Conservation (phyloP, 495 filamentous ascomycete species). For the Daldinia caldariorum region DNA sequence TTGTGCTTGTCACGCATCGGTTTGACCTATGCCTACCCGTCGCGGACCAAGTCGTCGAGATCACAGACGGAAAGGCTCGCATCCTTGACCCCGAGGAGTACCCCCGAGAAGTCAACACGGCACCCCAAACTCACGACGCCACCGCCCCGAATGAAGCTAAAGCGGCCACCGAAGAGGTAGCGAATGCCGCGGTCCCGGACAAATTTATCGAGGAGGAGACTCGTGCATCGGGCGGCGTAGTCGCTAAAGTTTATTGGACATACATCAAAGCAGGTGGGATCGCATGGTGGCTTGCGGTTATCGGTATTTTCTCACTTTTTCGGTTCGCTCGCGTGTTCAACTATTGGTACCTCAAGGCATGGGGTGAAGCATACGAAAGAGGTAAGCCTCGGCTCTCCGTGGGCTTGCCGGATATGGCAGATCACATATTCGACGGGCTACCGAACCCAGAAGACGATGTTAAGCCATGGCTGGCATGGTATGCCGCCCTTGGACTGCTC, state of each 20-base stretch:
- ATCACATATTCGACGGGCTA: constrained; percentile 60
- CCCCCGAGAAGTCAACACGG: constrained; percentile 40
- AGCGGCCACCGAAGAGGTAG: constrained; percentile 52
- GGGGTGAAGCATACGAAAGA: constrained; percentile 76
- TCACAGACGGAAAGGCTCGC: constrained; percentile 57
- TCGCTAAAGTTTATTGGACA: constrained; percentile 78
- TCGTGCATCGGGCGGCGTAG: constrained; percentile 77
- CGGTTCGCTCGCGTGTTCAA: constrained; percentile 68
- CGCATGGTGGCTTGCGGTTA: constrained; percentile 72
- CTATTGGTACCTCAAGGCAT: constrained; percentile 84
- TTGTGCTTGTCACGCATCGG: constrained; percentile 83
- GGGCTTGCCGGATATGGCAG: constrained; percentile 23
- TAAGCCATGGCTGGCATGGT: constrained; percentile 75
- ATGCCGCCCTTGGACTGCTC: constrained; percentile 67
- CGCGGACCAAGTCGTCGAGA: constrained; percentile 74
- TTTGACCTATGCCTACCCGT: constrained; percentile 71
- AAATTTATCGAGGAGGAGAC: constrained; percentile 87
- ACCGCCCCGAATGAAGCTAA: constrained; percentile 47
- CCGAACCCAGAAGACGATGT: constrained; percentile 74
- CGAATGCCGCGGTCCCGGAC: constrained; percentile 66
- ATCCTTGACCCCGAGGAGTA: constrained; percentile 41
- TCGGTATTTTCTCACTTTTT: constrained; percentile 66
- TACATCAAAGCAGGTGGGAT: constrained; percentile 82
- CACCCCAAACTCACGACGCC: constrained; percentile 45
- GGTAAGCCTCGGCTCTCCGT: constrained; percentile 4